Conservation (phyloP, 768 basidiomycete genomes). For the Pleurotus platypus region DNA sequence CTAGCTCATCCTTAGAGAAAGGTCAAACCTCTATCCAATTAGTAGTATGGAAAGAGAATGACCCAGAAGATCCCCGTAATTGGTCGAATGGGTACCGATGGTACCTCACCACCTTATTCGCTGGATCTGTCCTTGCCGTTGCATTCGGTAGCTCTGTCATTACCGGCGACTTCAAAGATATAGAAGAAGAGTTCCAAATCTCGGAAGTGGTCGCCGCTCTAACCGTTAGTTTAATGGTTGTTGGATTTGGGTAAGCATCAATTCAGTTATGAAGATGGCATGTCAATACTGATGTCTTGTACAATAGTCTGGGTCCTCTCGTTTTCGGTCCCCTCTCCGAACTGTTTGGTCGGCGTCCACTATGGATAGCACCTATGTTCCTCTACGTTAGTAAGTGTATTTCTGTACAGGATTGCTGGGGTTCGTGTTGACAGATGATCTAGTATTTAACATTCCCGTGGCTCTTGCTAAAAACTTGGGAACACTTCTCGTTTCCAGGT, state of each 20-base stretch:
- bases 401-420: background rate
- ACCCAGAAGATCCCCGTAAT: constrained; percentile 37
- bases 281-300: background rate
- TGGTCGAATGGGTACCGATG: constrained; percentile 26
- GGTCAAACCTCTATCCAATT: constrained; percentile 27
- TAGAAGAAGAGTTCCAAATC: constrained; percentile 26
- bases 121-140: constrained; percentile 28
- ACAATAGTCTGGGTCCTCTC: constrained; percentile 15
- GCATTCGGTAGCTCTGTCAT: constrained; percentile 33
- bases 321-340: constrained; percentile 27
- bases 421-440: background rate
- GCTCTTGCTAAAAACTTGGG: constrained; percentile 28
- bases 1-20: constrained; percentile 25
- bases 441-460: constrained; percentile 26
- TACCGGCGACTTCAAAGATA: constrained; percentile 32
- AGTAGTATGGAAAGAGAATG: constrained; percentile 32
- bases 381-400: constrained; percentile 30
- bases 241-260: constrained; percentile 29
- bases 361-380: constrained; percentile 34
- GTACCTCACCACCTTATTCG: constrained; percentile 27
- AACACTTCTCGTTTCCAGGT: constrained; percentile 29
- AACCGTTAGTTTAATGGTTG: constrained; percentile 32
- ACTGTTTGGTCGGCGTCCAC: constrained; percentile 31
- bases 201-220: constrained; percentile 28
- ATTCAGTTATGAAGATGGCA: constrained; percentile 18